Base-by-base conservation (phyloP, 169 alveolate species). In the Plasmodium cynomolgi region DNA sequence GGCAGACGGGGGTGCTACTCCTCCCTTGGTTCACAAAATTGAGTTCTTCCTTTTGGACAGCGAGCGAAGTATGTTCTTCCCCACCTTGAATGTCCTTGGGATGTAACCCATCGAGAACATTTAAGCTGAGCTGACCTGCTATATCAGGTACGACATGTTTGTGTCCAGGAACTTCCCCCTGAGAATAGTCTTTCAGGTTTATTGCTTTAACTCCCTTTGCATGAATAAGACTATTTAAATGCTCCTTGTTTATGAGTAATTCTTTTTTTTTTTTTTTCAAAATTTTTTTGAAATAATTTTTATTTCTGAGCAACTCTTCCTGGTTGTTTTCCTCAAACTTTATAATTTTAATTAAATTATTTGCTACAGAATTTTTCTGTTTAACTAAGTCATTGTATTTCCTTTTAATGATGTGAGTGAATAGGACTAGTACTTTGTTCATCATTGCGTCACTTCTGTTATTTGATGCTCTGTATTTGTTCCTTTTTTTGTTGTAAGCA, bases 291-390 rank as follows among this genome's bases (percentile, higher is more conserved):
- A 88, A 34, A 39, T 77, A 56, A 56, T 77, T 88, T 79, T 88
- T 79, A 56, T 88, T 33, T 56, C n/a, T 44, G 80, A 79, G 80
- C 72, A 88, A 77, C 68, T 88, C 79, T 7, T 88, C 90, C 82
- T 88, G 58, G 72, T 88, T 88, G 44, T 88, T 58, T 88, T 88
- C 90, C 54, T 88, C 94, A 34, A 34, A 56, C 23, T 88, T 88
- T 34, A 88, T 73, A 34, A 88, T n/a, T 77, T 88, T 88, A 62
- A 88, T 88, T 77, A 88, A 79, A 80, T 88, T 88, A 37, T 77
- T 88, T 20, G 71, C 41, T 17, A 88, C 81, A 39, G 81, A 54
- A 37, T 62, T 77, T 77, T 88, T 88, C 56, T 88, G 68, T 44
- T 77, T 88, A 20, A 56, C 72, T 81, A 88, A 58, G 11, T 88